Evolutionary conservation across 805 yeast genomes (phyloP).

Genomic region (Saccharomyces mikatae): DNA sequence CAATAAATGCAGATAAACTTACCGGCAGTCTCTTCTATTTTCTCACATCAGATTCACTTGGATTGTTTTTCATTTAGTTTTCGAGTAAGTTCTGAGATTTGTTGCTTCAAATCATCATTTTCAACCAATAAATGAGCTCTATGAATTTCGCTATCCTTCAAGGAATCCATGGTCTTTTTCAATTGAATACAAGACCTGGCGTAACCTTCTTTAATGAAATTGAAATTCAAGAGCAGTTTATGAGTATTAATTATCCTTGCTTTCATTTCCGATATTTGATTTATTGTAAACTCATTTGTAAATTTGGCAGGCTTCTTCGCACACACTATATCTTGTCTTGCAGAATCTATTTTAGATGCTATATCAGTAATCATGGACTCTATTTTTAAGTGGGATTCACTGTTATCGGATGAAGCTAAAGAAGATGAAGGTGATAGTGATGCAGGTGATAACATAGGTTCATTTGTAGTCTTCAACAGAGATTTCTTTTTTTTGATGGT

Average conservation of each 20-base stretch:
- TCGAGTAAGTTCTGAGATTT: slow-evolving; percentile 10
- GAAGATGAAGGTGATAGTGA: neutral
- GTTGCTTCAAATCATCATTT: slow-evolving; percentile 31
- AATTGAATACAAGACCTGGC: slow-evolving; percentile 29
- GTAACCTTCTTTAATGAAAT: slow-evolving; percentile 28
- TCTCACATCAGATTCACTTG: neutral
- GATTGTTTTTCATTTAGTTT: neutral
- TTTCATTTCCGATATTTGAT: slow-evolving; percentile 27
- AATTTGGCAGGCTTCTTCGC: slow-evolving; percentile 13
- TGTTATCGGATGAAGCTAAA: neutral
- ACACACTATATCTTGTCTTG: neutral
- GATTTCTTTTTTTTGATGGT: neutral
- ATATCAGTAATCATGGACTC: neutral
- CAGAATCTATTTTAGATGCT: neutral
- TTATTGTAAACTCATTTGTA: slow-evolving; percentile 26
- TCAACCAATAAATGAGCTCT: slow-evolving; percentile 32
- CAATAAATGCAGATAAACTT: neutral
- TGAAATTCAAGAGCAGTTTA: slow-evolving; percentile 27
- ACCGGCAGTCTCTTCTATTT: neutral
- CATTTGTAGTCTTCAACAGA: neutral
- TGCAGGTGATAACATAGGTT: neutral
- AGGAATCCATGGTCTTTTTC: slow-evolving; percentile 26
- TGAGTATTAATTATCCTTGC: slow-evolving; percentile 29
- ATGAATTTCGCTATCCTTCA: slow-evolving; percentile 33
- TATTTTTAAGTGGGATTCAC: neutral